Evolutionary conservation across 2,329 filamentous ascomycete genomes (phyloP).

Genomic region (Aspergillus terreus): DNA sequence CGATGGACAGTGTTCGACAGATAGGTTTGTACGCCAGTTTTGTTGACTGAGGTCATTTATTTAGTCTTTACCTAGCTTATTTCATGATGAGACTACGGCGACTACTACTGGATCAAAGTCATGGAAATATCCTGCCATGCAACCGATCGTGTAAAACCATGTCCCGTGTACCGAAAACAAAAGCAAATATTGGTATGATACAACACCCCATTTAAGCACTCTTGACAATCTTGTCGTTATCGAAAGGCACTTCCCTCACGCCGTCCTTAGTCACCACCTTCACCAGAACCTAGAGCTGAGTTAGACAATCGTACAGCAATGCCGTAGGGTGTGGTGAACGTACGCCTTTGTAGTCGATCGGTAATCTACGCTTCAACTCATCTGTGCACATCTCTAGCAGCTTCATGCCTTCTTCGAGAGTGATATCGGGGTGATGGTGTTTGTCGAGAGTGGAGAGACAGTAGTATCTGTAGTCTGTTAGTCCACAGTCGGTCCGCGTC

Average conservation of each 20-base stretch:
- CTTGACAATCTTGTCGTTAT: slow-evolving; percentile 64
- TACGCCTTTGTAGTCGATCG: slow-evolving; percentile 98
- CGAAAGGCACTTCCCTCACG: slow-evolving; percentile 77
- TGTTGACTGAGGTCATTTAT: background rate
- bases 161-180: slow-evolving; percentile 28
- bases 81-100: background rate
- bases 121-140: slow-evolving; percentile 18
- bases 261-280: slow-evolving; percentile 96
- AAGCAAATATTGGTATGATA: slow-evolving; percentile 29
- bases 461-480: slow-evolving; percentile 67
- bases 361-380: slow-evolving; percentile 92
- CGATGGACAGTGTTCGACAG: too few relatives aligned
- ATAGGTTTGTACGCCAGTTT: background rate
- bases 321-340: slow-evolving; percentile 25
- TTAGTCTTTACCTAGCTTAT: too few relatives aligned
- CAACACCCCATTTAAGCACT: slow-evolving; percentile 42
- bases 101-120: slow-evolving; percentile 15
- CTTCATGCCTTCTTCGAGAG: slow-evolving; percentile 83
- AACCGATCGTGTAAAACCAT: slow-evolving; percentile 21
- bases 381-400: slow-evolving; percentile 92
- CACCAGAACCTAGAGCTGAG: slow-evolving; percentile 52
- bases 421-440: slow-evolving; percentile 94
- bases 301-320: slow-evolving; percentile 10
- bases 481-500: background rate
- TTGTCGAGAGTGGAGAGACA: slow-evolving; percentile 97